Percentiles rank a stretch among this genome's conserved stretches.
Evolutionary conservation across 148 eudicot species (phyloP).

Genomic region (Fallopia convolvulus): DNA sequence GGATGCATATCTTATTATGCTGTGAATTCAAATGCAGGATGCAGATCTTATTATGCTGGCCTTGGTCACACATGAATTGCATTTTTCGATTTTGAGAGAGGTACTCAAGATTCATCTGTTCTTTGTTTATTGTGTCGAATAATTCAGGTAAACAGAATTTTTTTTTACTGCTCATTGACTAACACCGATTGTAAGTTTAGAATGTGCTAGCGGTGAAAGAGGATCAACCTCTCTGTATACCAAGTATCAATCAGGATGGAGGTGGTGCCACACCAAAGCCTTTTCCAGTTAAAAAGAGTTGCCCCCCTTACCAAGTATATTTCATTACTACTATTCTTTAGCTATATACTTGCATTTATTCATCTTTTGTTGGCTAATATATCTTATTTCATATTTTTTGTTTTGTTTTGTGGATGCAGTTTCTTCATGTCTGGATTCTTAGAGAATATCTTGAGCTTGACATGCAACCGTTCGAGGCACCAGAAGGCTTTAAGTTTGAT

Average conservation of each 20-base stretch:
- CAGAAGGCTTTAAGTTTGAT: conserved; percentile 23
- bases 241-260: neutral
- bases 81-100: conserved; percentile 46
- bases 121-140: neutral
- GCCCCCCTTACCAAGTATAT: conserved; percentile 24
- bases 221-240: neutral
- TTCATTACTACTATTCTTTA: neutral
- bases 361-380: neutral
- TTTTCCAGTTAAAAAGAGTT: conserved; percentile 9
- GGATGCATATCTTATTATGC: conserved; percentile 47
- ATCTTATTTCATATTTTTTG: neutral
- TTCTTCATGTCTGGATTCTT: conserved; percentile 39
- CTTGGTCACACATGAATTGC: conserved; percentile 36
- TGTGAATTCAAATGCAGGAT: conserved; percentile 25
- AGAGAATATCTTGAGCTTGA: conserved; percentile 44
- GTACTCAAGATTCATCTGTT: neutral
- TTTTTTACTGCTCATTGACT: no score
- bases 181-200: neutral
- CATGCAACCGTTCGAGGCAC: conserved; percentile 19
- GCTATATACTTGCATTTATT: neutral
- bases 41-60: conserved; percentile 46
- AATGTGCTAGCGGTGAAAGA: neutral
- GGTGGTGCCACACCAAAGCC: neutral
- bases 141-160: neutral
- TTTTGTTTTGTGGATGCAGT: conserved; percentile 22